Conservation (phyloP, 768 basidiomycete genomes). For the Trametes gibbosa region DNA sequence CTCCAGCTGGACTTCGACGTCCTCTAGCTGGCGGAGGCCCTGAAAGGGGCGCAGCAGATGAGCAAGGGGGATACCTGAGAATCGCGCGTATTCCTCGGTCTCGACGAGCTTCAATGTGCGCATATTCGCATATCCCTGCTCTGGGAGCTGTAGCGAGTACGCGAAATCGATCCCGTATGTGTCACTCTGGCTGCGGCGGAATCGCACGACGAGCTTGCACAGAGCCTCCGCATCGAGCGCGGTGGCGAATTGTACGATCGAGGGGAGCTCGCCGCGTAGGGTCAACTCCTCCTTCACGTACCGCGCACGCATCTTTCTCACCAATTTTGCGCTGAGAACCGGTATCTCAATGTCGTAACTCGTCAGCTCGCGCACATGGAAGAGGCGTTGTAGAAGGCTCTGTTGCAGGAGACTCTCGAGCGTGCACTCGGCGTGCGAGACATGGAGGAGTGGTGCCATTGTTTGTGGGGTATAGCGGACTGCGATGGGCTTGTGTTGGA, state of each 20-base stretch:
- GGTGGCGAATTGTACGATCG: not conserved
- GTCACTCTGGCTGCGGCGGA: conserved; percentile 7
- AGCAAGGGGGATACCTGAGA: not conserved
- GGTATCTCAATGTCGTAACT: conserved; percentile 7
- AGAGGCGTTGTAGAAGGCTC: not conserved
- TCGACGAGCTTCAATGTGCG: not conserved
- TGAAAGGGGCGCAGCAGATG: not conserved
- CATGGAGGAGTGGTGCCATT: not conserved
- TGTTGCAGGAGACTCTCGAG: not conserved
- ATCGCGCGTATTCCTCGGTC: not conserved
- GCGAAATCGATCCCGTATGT: not conserved
- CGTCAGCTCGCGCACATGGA: not conserved
- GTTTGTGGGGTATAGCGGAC: not conserved
- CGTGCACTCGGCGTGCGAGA: conserved; percentile 6
- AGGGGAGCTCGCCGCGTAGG: conserved; percentile 9
- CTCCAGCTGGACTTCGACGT: conserved; percentile 2
- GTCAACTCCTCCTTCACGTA: not conserved
- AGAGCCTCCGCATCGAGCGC: not conserved
- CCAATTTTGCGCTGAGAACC: not conserved
- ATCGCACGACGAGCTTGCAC: not conserved
- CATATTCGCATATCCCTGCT: not conserved
- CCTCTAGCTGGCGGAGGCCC: conserved; percentile 1
- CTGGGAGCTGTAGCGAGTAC: not conserved
- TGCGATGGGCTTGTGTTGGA: conserved; percentile 1
- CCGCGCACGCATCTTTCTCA: not conserved